Evolutionary conservation across 345 rosid species (phyloP).

Genomic region (Laguncularia racemosa): DNA sequence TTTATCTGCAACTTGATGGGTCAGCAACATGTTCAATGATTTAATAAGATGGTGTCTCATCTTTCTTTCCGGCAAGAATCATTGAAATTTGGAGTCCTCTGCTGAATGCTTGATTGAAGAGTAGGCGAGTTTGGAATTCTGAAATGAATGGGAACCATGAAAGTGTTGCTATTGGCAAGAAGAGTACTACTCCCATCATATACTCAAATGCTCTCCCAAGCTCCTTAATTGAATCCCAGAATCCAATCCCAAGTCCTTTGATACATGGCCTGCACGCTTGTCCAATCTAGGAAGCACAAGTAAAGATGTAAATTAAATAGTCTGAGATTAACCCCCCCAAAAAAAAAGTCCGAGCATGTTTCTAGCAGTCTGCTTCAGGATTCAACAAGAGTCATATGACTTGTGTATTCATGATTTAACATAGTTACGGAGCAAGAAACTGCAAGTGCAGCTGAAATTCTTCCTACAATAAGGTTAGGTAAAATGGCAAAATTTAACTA

Average conservation of each 20-base stretch:
- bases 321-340: too few species aligned
- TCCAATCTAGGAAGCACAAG: slow-evolving; percentile 3
- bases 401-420: too few species aligned
- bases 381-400: too few species aligned
- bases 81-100: slow-evolving; percentile 91
- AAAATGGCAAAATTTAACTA: too few species aligned
- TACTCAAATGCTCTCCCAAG: slow-evolving; percentile 85
- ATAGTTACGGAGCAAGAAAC: too few species aligned
- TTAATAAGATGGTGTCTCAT: slow-evolving; percentile 7
- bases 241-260: slow-evolving; percentile 36
- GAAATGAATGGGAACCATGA: slow-evolving; percentile 90
- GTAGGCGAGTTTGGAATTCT: slow-evolving; percentile 80
- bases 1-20: not conserved
- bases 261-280: slow-evolving; percentile 25
- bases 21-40: not conserved
- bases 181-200: slow-evolving; percentile 63
- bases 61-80: slow-evolving; percentile 67
- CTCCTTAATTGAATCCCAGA: slow-evolving; percentile 88
- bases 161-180: slow-evolving; percentile 61
- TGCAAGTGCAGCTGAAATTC: too few species aligned
- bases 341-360: too few species aligned
- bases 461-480: too few species aligned
- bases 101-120: slow-evolving; percentile 94
- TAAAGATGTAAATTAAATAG: too few species aligned
- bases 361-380: too few species aligned